Percentiles rank a stretch among this genome's conserved stretches.
Conservation (phyloP, 768 basidiomycete species). For the Goffeauzyma gilvescens region DNA sequence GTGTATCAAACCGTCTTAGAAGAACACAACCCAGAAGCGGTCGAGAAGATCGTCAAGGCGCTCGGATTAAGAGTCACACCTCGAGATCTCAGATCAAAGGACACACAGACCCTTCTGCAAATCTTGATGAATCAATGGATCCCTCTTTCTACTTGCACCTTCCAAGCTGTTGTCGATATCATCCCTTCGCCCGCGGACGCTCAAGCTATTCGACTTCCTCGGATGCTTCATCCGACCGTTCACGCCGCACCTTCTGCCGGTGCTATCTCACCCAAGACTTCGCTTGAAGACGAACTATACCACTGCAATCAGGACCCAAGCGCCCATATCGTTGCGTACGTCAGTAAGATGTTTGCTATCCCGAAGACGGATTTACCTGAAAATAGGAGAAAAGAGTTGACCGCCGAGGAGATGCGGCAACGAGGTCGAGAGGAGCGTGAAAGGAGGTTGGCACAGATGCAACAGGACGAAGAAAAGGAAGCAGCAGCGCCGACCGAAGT, state of each 20-base stretch:
- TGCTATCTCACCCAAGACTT: constrained; percentile 48
- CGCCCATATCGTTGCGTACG: constrained; percentile 59
- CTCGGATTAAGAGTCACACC: constrained; percentile 65
- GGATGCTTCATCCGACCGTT: constrained; percentile 70
- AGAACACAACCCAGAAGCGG: constrained; percentile 76
- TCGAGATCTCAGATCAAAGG: constrained; percentile 80
- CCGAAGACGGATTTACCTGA: constrained; percentile 63
- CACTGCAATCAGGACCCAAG: constrained; percentile 43
- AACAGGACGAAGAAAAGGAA: constrained; percentile 5
- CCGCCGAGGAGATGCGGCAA: constrained; percentile 63
- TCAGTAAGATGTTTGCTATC: constrained; percentile 98
- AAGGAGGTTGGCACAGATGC: constrained; percentile 17
- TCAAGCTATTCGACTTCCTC: constrained; percentile 65
- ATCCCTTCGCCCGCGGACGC: constrained; percentile 73
- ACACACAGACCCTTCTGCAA: constrained; percentile 60
- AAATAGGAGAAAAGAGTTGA: constrained; percentile 54
- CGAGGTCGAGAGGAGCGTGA: constrained; percentile 39
- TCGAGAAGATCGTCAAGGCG: constrained; percentile 65
- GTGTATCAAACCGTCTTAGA: constrained; percentile 77
- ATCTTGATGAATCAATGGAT: constrained; percentile 91
- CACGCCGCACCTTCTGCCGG: constrained; percentile 32
- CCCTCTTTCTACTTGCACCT: constrained; percentile 75
- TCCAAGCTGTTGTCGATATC: constrained; percentile 77
- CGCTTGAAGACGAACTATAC: constrained; percentile 68
- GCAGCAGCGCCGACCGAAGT: constrained; percentile 8